These are phyloP conservation scores for Moricandia moricandioides DNA, from an alignment of 345 rosid genomes.

Conservation along the genomic window DNA sequence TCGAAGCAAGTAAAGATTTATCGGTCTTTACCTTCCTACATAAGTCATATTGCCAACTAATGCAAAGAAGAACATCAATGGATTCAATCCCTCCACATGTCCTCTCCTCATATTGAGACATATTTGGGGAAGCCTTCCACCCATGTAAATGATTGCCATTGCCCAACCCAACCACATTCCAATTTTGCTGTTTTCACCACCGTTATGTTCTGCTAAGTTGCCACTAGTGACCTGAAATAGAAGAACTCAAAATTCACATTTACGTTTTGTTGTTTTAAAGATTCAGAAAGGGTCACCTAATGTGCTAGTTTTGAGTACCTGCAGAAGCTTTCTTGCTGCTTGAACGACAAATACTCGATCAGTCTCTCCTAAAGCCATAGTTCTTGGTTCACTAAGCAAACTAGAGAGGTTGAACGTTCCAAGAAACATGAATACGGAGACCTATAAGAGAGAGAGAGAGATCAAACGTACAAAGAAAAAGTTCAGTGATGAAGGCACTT, in stretches of 20 bases:
- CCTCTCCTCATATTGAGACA: conserved; percentile 80
- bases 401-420: conserved; percentile 48
- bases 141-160: conserved; percentile 89
- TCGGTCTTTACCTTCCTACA: conserved; percentile 59
- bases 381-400: conserved; percentile 28
- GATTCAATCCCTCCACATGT: conserved; percentile 82
- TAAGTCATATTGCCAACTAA: conserved; percentile 73
- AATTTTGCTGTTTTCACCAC: conserved; percentile 23
- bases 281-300: too few relatives aligned
- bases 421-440: conserved; percentile 49
- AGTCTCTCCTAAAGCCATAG: conserved; percentile 30
- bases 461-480: neutral
- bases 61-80: conserved; percentile 81
- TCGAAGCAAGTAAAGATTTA: neutral
- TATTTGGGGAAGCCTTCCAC: conserved; percentile 89
- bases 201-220: conserved; percentile 27
- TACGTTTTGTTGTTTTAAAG: too few relatives aligned
- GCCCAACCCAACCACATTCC: conserved; percentile 77
- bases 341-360: conserved; percentile 47
- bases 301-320: neutral
- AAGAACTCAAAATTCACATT: too few relatives aligned
- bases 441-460: conserved; percentile 41
- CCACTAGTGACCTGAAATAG: conserved; percentile 46
- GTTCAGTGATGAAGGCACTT: neutral
- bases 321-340: conserved; percentile 52